These are phyloP conservation scores for Aristolochia contorta DNA, from an alignment of 164 flowering plant species.

Conservation along the genomic window DNA sequence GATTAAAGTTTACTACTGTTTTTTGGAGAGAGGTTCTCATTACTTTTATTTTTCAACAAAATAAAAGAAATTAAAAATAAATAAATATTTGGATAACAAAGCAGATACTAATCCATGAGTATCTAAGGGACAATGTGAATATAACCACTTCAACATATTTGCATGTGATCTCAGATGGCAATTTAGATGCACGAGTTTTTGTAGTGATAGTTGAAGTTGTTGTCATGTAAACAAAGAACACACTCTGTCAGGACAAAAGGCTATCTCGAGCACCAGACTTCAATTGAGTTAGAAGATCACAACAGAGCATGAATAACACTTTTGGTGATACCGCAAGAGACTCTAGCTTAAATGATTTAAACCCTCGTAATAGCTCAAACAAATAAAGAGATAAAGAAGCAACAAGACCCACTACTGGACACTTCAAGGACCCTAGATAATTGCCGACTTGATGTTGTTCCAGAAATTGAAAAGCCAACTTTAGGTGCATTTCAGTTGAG, in stretches of 20 bases:
- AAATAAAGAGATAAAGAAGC: background rate
- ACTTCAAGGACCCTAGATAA: constrained; percentile 44
- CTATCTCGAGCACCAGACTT: too few relatives aligned
- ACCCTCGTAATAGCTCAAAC: background rate
- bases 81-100: too few relatives aligned
- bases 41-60: too few relatives aligned
- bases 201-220: constrained; percentile 34
- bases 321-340: background rate
- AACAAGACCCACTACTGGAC: constrained; percentile 63
- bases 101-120: too few relatives aligned
- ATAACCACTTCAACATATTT: constrained; percentile 90
- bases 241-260: too few relatives aligned
- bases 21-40: background rate
- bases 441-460: constrained; percentile 37
- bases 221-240: constrained; percentile 26
- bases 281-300: too few relatives aligned
- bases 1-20: background rate
- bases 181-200: constrained; percentile 50
- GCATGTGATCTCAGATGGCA: constrained; percentile 95
- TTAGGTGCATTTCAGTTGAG: constrained; percentile 21
- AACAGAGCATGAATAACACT: background rate
- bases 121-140: background rate
- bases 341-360: background rate
- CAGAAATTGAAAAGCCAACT: constrained; percentile 25
- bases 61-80: too few relatives aligned